A percentile compares a stretch with the other conserved stretches of the same genome.
Conservation (phyloP, 345 rosid genomes). For the Linum trigynum region DNA sequence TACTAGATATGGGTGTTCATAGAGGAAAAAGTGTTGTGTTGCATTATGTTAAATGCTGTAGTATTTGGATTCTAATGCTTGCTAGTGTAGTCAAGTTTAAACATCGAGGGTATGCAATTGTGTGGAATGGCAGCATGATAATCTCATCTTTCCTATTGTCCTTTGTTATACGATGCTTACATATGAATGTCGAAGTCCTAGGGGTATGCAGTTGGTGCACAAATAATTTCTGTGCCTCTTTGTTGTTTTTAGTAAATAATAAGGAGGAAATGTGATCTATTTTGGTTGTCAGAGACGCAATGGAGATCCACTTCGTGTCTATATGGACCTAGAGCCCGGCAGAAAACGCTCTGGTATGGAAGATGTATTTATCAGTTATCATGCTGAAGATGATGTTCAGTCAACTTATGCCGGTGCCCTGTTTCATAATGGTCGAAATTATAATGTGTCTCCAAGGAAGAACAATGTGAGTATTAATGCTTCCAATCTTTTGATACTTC, state of each 20-base stretch:
- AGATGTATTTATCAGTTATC: conserved; percentile 87
- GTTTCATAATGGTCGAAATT: conserved; percentile 81
- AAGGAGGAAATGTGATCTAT: neutral
- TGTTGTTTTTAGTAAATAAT: neutral
- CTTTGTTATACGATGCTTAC: too few relatives aligned
- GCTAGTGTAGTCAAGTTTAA: too few relatives aligned
- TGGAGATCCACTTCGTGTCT: conserved; percentile 81
- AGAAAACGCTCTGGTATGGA: conserved; percentile 72
- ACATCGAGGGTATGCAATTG: too few relatives aligned
- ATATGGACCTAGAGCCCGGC: conserved; percentile 92
- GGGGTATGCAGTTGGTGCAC: too few relatives aligned
- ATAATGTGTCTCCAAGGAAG: conserved; percentile 52
- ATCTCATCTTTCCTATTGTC: too few relatives aligned
- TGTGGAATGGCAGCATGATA: too few relatives aligned
- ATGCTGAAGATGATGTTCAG: conserved; percentile 75
- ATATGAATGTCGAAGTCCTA: too few relatives aligned
- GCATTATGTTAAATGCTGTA: too few relatives aligned
- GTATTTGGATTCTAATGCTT: too few relatives aligned
- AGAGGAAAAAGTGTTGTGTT: too few relatives aligned
- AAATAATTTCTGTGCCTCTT: too few relatives aligned
- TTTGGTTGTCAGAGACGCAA: conserved; percentile 42
- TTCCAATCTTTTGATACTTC: neutral
- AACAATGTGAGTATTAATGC: conserved; percentile 42
- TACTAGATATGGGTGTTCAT: too few relatives aligned
- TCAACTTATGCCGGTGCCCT: conserved; percentile 87